Percentiles rank a stretch among this genome's conserved stretches.
Conservation (phyloP, 2,329 filamentous ascomycete genomes). For the Hysterium pulicare region DNA sequence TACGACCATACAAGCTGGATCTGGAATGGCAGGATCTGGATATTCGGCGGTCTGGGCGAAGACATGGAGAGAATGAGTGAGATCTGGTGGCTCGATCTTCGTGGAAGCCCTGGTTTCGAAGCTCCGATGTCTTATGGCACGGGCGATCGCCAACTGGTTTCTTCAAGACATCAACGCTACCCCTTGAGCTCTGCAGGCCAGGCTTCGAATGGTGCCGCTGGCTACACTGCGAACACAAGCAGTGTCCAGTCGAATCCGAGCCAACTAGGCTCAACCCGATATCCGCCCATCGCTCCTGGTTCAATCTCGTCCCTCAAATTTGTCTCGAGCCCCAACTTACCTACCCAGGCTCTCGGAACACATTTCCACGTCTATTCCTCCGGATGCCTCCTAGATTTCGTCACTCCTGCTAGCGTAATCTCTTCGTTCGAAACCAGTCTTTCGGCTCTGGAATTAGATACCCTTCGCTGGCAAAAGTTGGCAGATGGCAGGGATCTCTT, state of each 20-base stretch:
- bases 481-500: conserved; percentile 95
- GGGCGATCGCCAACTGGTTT: conserved; percentile 40
- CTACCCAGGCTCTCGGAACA: conserved; percentile 82
- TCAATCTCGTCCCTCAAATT: conserved; percentile 89
- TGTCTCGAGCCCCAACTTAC: conserved; percentile 78
- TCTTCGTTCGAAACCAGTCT: conserved; percentile 84
- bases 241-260: conserved; percentile 55
- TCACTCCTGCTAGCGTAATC: conserved; percentile 86
- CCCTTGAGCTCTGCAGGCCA: conserved; percentile 26
- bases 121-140: conserved; percentile 60
- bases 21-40: conserved; percentile 90
- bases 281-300: conserved; percentile 66
- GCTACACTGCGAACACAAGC: conserved; percentile 71
- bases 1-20: conserved; percentile 96
- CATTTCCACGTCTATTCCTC: conserved; percentile 97
- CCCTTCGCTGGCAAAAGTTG: conserved; percentile 88
- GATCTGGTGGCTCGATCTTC: conserved; percentile 95
- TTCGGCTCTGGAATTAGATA: conserved; percentile 81
- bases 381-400: conserved; percentile 87
- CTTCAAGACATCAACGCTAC: conserved; percentile 26
- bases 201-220: conserved; percentile 39
- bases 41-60: conserved; percentile 89
- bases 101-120: conserved; percentile 82
- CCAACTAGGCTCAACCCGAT: conserved; percentile 41
- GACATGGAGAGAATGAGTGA: conserved; percentile 97